Base-by-base conservation (phyloP, 2,329 filamentous ascomycete species). In the Tolypocladium pustulatum region DNA sequence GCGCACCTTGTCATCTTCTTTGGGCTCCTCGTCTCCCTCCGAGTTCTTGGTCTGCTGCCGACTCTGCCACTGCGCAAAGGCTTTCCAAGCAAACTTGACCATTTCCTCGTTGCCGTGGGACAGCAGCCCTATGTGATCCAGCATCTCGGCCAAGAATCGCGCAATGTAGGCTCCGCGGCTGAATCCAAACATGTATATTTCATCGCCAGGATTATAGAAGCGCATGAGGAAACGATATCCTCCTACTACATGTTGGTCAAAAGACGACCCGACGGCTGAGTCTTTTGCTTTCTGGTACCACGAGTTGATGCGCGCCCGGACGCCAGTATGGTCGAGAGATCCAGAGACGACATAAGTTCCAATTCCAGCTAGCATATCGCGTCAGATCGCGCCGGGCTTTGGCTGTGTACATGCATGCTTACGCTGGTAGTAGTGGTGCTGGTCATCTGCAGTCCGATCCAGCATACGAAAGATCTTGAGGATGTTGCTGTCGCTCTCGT, bases 41-140 rank as follows among this genome's bases (percentile, higher is more conserved):
- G 72, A 68, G 37, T 72, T 66, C 17, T 68, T 67, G 0, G 76
- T 73, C 12, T 71, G 72, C 77, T 77, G 75, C 77, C 86, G 81
- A 51, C 79, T 80, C 66, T 90, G 86, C 86, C 87, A 91, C 67
- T 86, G 84, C 9, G 86, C 81, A 66, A 91, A 91, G 0, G 87
- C 86, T 69, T 89, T 91, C 89, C 90, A 94, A 0, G 89, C 90
- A 68, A 95, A 95, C 4, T 81, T 79, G 56, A 90, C 85, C 85
- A 94, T 87, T 64, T 94, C 90, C 67, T 95, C 89, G 65, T 95
- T 95, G 13, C 90, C 90, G 56, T 89, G 86, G 15, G 86, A 87
- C 17, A 95, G 77, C 0, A 95, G 77, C 1, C 91, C 90, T 58
- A 94, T 85, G 64, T 89, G 86, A 66, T 94, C 89, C 8, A 94